Percentiles rank a stretch among this genome's conserved stretches.
Conservation (phyloP, 2,329 filamentous ascomycete species). For the Penicillium sp. region DNA sequence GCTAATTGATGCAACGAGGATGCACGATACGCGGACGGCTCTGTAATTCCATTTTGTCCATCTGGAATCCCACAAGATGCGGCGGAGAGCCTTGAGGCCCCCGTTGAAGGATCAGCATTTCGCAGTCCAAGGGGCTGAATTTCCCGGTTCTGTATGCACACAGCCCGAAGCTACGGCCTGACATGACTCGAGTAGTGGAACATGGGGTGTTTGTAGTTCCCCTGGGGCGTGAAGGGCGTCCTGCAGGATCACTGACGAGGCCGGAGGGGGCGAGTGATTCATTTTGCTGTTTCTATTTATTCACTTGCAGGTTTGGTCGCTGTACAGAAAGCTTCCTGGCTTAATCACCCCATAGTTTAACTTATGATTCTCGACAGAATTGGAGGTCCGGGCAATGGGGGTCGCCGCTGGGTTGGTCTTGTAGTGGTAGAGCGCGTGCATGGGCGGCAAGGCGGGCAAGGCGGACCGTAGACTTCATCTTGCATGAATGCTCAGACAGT, state of each 20-base stretch:
- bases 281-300: neutral
- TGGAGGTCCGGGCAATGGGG: neutral
- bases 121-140: neutral
- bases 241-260: neutral
- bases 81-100: neutral
- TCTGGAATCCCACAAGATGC: neutral
- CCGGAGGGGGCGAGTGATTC: neutral
- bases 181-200: neutral
- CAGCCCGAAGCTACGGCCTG: neutral
- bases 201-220: neutral
- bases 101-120: neutral
- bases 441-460: constrained; percentile 1
- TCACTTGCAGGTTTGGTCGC: neutral
- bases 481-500: neutral
- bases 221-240: neutral
- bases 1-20: neutral
- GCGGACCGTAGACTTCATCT: neutral
- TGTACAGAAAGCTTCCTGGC: neutral
- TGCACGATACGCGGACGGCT: neutral
- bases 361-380: neutral
- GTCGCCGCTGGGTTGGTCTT: neutral
- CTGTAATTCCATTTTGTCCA: neutral
- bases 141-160: neutral
- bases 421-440: neutral
- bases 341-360: neutral